Percentiles rank a stretch among this genome's conserved stretches.
phyloP scores from a whole-genome alignment of 495 filamentous ascomycete species.

The Penicillium pancosmium region DNA sequence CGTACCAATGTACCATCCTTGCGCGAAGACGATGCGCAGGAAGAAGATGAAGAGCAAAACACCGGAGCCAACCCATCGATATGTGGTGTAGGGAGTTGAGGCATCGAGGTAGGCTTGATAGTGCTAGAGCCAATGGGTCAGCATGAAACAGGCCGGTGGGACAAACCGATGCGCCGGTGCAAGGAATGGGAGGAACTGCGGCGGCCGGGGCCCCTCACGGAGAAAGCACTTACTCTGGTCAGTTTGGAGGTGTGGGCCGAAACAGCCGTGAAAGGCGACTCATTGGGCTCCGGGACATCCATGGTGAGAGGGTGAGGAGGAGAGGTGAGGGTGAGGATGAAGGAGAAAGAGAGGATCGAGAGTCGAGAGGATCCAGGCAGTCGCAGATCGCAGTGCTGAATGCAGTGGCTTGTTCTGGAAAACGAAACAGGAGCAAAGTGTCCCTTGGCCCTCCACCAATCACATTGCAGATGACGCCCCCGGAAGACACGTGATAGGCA shows the following conservation, averaged over 20 bases:
- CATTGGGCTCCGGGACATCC: conserved; percentile 78
- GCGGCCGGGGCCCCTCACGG: conserved; percentile 19
- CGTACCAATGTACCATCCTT: conserved; percentile 99
- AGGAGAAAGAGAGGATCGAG: conserved; percentile 18
- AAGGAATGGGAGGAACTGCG: conserved; percentile 12
- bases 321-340: conserved; percentile 8
- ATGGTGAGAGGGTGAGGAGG: conserved; percentile 47
- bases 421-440: conserved; percentile 45
- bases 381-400: conserved; percentile 32
- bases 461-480: conserved; percentile 12
- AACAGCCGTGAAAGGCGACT: conserved; percentile 83
- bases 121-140: conserved; percentile 57
- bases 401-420: conserved; percentile 30
- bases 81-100: conserved; percentile 80
- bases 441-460: conserved; percentile 37
- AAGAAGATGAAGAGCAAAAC: conserved; percentile 79
- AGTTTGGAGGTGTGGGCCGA: conserved; percentile 78
- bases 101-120: conserved; percentile 95
- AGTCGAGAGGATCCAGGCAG: conserved; percentile 17
- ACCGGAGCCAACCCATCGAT: conserved; percentile 85
- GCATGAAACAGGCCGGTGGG: conserved; percentile 11
- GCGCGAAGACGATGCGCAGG: conserved; percentile 81
- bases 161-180: not conserved
- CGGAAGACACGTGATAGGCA: conserved; percentile 17
- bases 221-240: conserved; percentile 58